Evolutionary conservation across 352 stramenopile species (phyloP).

Genomic region (Phytophthora agathidicida): DNA sequence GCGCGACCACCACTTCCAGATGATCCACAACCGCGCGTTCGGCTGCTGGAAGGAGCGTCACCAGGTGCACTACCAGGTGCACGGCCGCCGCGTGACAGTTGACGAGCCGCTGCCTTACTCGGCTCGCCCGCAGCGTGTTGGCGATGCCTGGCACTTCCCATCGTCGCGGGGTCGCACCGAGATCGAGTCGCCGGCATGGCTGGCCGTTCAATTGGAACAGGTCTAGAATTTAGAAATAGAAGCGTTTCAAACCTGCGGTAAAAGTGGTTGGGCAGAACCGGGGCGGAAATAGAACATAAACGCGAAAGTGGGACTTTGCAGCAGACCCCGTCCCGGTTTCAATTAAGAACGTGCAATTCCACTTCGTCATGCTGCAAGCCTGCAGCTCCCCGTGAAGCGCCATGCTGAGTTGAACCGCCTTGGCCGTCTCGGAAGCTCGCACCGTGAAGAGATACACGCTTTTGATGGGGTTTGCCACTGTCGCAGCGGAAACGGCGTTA

Average conservation of each 20-base stretch:
- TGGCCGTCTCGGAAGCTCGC: too few relatives aligned
- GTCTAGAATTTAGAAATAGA: slow-evolving; percentile 14
- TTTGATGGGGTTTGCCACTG: slow-evolving; percentile 15
- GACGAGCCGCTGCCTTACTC: slow-evolving; percentile 72
- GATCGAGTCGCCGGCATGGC: slow-evolving; percentile 41
- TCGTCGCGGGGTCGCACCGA: slow-evolving; percentile 4
- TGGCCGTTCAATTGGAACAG: slow-evolving; percentile 45
- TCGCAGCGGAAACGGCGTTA: slow-evolving; percentile 5
- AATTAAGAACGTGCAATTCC: too few relatives aligned
- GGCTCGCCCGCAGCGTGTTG: slow-evolving; percentile 58
- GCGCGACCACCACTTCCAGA: slow-evolving; percentile 99
- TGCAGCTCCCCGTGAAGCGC: too few relatives aligned
- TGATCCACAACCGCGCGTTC: slow-evolving; percentile 96
- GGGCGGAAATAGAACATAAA: neutral
- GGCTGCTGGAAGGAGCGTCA: slow-evolving; percentile 97
- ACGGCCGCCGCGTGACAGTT: slow-evolving; percentile 46
- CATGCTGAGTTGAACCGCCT: too few relatives aligned
- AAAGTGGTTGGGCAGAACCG: neutral
- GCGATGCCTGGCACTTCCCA: slow-evolving; percentile 76
- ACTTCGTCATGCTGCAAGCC: too few relatives aligned
- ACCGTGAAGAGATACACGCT: neutral
- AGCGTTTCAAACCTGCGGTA: neutral
- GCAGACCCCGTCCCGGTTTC: slow-evolving; percentile 2
- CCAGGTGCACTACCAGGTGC: slow-evolving; percentile 92
- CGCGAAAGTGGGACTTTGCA: too few relatives aligned